These are phyloP conservation scores for Beverwykella pulmonaria DNA, from an alignment of 495 filamentous ascomycete genomes.

Conservation along the genomic window DNA sequence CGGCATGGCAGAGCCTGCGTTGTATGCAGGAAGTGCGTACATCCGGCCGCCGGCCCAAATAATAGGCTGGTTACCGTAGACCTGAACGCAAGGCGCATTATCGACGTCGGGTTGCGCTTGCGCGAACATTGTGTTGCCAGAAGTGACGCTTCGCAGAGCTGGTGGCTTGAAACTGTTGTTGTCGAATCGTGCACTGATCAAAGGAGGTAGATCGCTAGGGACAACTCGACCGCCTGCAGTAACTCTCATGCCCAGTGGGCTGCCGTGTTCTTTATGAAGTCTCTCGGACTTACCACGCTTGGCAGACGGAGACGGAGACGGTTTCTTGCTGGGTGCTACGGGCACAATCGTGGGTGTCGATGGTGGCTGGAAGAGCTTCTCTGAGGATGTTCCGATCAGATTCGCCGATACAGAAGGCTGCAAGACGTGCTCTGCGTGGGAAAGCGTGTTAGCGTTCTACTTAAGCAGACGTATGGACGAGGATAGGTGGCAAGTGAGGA, in stretches of 20 bases:
- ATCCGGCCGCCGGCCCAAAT: slow-evolving; percentile 14
- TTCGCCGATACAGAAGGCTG: slow-evolving; percentile 36
- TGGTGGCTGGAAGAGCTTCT: background rate
- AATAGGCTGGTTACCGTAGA: slow-evolving; percentile 21
- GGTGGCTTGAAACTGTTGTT: slow-evolving; percentile 34
- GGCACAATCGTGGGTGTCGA: slow-evolving; percentile 8
- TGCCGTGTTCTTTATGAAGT: slow-evolving; percentile 61
- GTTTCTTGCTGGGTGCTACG: slow-evolving; percentile 32
- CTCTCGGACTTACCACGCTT: slow-evolving; percentile 47
- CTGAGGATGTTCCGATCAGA: slow-evolving; percentile 2
- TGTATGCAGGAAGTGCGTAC: slow-evolving; percentile 15
- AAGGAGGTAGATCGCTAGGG: slow-evolving; percentile 49
- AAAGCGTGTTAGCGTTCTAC: background rate
- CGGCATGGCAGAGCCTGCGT: background rate
- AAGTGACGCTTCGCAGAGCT: slow-evolving; percentile 6
- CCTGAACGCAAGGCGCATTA: background rate
- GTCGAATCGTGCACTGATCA: slow-evolving; percentile 38
- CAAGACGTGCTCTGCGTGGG: slow-evolving; percentile 37
- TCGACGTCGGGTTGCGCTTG: slow-evolving; percentile 6
- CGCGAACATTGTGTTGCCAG: slow-evolving; percentile 10
- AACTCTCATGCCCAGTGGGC: slow-evolving; percentile 62
- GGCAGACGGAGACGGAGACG: slow-evolving; percentile 47
- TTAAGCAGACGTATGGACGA: background rate
- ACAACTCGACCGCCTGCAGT: slow-evolving; percentile 68
- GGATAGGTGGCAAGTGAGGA: background rate